A percentile compares a stretch with the other conserved stretches of the same genome.
Evolutionary conservation across 371 early-diverging fungal genomes (phyloP).

Genomic region (Parasitella parasitica): DNA sequence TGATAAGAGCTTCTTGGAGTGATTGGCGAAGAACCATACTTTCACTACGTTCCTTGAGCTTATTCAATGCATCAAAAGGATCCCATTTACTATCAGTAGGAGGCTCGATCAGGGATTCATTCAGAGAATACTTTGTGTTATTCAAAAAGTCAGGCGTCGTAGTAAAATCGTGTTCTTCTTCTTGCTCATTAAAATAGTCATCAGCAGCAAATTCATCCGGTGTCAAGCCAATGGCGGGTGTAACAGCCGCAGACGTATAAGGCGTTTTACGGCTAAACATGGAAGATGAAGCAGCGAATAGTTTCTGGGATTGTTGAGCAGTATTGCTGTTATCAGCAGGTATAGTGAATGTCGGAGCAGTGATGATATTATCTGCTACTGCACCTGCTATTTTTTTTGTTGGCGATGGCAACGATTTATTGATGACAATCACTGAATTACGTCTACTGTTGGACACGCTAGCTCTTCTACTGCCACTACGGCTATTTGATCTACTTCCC

Average conservation of each 20-base stretch:
- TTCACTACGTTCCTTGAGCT: slow-evolving; percentile 18
- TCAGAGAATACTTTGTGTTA: slow-evolving; percentile 2
- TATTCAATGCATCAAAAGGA: slow-evolving; percentile 12
- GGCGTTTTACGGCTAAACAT: slow-evolving; percentile 17
- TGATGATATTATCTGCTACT: not conserved
- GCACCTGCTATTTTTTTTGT: not conserved
- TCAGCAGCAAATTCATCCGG: not conserved
- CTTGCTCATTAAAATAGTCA: slow-evolving; percentile 7
- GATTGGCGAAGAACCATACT: slow-evolving; percentile 24
- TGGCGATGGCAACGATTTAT: not conserved
- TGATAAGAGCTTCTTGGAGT: slow-evolving; percentile 9
- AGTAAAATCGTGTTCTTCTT: not conserved
- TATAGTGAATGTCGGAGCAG: not conserved
- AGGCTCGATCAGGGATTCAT: not conserved
- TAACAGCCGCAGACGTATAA: slow-evolving; percentile 30
- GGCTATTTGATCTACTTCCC: slow-evolving; percentile 8
- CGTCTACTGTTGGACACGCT: slow-evolving; percentile 15
- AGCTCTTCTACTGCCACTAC: not conserved
- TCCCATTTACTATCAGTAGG: slow-evolving; percentile 8
- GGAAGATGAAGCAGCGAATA: slow-evolving; percentile 11
- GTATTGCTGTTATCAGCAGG: not conserved
- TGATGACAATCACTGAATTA: slow-evolving; percentile 3
- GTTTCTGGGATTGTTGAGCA: slow-evolving; percentile 8
- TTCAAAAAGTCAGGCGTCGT: slow-evolving; percentile 10
- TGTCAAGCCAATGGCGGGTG: slow-evolving; percentile 8